Base-by-base conservation (phyloP, 345 rosid genomes). In the Arabis hirsuta region DNA sequence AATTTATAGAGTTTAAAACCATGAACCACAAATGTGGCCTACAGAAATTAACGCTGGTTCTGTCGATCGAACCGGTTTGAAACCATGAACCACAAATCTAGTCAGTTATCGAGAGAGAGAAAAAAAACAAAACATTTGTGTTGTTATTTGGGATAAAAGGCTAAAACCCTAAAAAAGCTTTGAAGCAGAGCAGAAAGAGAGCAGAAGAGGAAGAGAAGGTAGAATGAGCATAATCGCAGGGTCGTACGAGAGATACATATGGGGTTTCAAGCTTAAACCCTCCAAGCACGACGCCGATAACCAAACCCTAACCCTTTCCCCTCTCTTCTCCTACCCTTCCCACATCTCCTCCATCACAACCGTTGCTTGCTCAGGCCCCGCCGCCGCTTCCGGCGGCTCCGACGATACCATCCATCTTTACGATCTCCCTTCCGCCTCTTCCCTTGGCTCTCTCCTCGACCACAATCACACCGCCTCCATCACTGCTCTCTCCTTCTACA, bases 211-310 rank as follows among this genome's bases (percentile, higher is more conserved):
- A 22, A 22, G 24, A 22, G 24, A 4, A 32, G 19, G 6, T 9
- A 27, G 61, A 64, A 89, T 88, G 97, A 84, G 87, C 54, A 67
- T 94, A 24, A 82, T 94, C 34, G 96, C 98, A 43, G 98, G 98
- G 5, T 89, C 97, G 10, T 91, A 94, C 73, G 98, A 94, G 83
- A 85, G 84, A 71, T 89, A 81, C 82, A 85, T 94, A 5, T 91
- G 92, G 96, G 96, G 96, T 6, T 94, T 84, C 85, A 89, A 81
- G 77, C 87, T 94, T 50, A 89, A 87, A 65, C 90, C 96, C 14
- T 36, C 71, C 9, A 76, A 74, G 14, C 69, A 71, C 70, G 72
- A 78, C 11, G 27, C 82, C 20, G 78, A 64, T 1, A 29, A 52
- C 8, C 69, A 75, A 62, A 43, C 81, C 76, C 85, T 86, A 19